Evolutionary conservation across 331 rosid genomes (phyloP), one percentile per base, ranked within the genome.

Genomic region (Quercus tomentella): DNA sequence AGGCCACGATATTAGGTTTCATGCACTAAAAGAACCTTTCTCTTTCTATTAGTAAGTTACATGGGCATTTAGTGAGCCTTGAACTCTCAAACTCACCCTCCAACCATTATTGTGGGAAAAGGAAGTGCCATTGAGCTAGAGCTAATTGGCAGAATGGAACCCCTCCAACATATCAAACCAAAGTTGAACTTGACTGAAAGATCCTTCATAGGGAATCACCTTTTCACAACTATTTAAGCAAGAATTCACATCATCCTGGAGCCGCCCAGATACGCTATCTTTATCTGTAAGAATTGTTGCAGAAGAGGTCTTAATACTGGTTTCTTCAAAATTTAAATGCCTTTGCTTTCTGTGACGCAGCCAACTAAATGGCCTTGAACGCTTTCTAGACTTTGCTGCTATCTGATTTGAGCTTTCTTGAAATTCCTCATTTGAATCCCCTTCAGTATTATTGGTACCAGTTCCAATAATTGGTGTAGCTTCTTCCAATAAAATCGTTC

Each of bases 281-380:
- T 76, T 76, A 60, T 56, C 26, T 41, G 60, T 56, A 20, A 76
- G 54, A 80, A 31, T 58, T 33, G 63, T 65, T 78, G 74, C 54
- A 31, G 55, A 77, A 82, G 28, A 45, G 33, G 25, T 72, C 73
- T 72, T 74, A 21, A 43, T 56, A 70, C 71, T 60, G 37, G 56
- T 77, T 60, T 76, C 91, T 70, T 84, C 86, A 78, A 17, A 12
- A 25, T 70, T 72, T 80, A 86, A 77, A 31, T 58, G 89, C 74
- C 83, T 91, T 79, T 61, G 84, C 76, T 83, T 85, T 87, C 84
- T 88, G 69, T 10, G 75, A 55, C 97, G 92, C 78, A 89, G 97
- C 97, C 94, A 92, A 30, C 89, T 70, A 84, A 82, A 90, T 45
- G 92, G 96, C 85, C 98, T 91, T 66, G 84, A 72, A 52, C 83